Percentiles rank a stretch among this genome's conserved stretches.
Conservation (phyloP, 192 early-diverging fungal genomes). For the Allomyces macrogynus region DNA sequence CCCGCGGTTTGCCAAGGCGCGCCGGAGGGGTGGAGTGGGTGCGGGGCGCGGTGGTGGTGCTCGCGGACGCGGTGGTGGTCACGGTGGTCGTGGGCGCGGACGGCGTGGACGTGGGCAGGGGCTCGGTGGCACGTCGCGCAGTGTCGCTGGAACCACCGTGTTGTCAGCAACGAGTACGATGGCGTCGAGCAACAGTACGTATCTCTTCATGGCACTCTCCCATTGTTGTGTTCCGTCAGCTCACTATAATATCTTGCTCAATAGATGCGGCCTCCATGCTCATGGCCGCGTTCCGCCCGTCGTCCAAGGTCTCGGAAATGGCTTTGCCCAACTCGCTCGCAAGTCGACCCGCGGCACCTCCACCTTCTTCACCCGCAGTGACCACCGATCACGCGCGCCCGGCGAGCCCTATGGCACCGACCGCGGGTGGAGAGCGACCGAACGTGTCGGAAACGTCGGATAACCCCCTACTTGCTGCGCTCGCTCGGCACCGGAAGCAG, state of each 20-base stretch:
- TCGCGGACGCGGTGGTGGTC: neutral
- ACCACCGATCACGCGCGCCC: neutral
- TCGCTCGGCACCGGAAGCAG: neutral
- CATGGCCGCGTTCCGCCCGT: neutral
- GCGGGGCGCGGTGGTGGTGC: neutral
- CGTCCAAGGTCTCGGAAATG: neutral
- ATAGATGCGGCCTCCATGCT: neutral
- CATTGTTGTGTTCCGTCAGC: neutral
- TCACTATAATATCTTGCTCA: neutral
- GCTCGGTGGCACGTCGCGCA: neutral
- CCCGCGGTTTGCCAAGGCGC: neutral
- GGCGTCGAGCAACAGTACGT: too few species aligned
- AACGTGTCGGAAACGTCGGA: neutral
- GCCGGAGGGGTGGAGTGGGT: neutral
- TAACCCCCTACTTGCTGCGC: neutral
- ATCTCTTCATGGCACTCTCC: neutral
- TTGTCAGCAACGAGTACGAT: too few species aligned
- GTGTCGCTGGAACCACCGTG: neutral
- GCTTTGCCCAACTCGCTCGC: neutral
- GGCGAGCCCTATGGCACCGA: too few species aligned
- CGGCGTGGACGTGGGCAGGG: neutral
- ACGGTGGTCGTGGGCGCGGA: neutral
- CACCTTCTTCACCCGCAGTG: neutral
- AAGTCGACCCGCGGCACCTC: neutral
- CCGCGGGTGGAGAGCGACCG: neutral